Evolutionary conservation across 768 basidiomycete genomes (phyloP), one percentile per base, ranked within the genome.

Genomic region (Boletales sp.): DNA sequence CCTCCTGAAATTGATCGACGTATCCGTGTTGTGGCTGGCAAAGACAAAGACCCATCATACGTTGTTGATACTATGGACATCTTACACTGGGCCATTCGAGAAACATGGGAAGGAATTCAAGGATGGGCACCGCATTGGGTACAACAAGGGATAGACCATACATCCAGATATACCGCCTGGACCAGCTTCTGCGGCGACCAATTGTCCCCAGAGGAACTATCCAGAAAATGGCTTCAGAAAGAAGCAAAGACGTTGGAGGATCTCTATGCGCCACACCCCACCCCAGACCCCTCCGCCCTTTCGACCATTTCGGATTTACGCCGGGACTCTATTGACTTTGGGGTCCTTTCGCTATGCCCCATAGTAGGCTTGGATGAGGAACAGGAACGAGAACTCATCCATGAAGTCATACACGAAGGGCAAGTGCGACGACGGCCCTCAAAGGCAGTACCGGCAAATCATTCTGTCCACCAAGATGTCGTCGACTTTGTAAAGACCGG

Each of bases 31-130:
- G 45, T 64, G 19, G 51, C 51, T 15, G 39, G 36, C 6, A 66
- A 63, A 18, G 21, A 21, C 24, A 18, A 45, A 43, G 8, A 8
- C 17, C 0, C 14, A 0, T 7, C 17, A 29, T 48, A 58, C 14
- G 6, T 5, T 2, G 43, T 60, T 21, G 24, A 53, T n/a, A 57
- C 67, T 1, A 35, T 38, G n/a, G 72, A 79, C 40, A 62, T 80
- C 37, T 35, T 79, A n/a, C 59, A 60, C 8, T 80, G 79, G 79
- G 59, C 66, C 1, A 75, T 79, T 62, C 52, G 47, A 0, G 70
- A 74, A 50, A 77, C 77, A 0, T 79, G 75, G 53, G 43, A 44
- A 0, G 62, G 74, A 27, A 72, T 78, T 14, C 57, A 68, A 21
- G 65, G 62, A 8, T 61, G 71, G 47, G 60, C 67, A 30, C 62